These are phyloP conservation scores for Cymbopogon citratus DNA, from an alignment of 176 grass and related monocot genomes.

Conservation along the genomic window DNA sequence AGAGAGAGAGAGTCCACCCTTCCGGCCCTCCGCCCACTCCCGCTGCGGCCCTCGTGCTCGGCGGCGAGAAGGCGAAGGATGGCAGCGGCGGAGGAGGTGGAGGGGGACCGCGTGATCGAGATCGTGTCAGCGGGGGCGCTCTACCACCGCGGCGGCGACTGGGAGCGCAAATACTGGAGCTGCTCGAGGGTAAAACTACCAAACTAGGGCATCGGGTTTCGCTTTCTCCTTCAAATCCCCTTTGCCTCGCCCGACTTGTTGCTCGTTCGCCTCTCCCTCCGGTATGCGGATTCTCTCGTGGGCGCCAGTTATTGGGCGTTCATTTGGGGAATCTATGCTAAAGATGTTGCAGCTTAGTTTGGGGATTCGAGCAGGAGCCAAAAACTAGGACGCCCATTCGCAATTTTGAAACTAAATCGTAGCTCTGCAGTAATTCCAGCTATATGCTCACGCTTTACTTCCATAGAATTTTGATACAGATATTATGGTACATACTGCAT, in stretches of 20 bases:
- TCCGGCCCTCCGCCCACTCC: not conserved
- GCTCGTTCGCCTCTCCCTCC: not conserved
- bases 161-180: constrained; percentile 95
- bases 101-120: constrained; percentile 61
- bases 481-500: not conserved
- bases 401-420: not conserved
- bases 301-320: not conserved
- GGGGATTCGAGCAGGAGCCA: not conserved
- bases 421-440: not conserved
- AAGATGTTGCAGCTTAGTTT: not conserved
- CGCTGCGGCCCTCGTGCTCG: not conserved
- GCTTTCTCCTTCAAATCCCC: not conserved
- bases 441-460: not conserved
- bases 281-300: not conserved
- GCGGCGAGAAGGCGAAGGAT: not conserved
- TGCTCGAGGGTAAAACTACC: constrained; percentile 59
- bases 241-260: not conserved
- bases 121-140: constrained; percentile 55
- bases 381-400: not conserved
- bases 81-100: constrained; percentile 7
- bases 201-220: not conserved
- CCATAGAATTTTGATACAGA: not conserved
- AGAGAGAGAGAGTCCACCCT: not conserved
- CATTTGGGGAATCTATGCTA: not conserved
- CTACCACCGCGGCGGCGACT: constrained; percentile 46